Percentiles rank a stretch among this genome's conserved stretches.
Conservation (phyloP, 2,329 filamentous ascomycete species). For the Hypoxylon rubiginosum region DNA sequence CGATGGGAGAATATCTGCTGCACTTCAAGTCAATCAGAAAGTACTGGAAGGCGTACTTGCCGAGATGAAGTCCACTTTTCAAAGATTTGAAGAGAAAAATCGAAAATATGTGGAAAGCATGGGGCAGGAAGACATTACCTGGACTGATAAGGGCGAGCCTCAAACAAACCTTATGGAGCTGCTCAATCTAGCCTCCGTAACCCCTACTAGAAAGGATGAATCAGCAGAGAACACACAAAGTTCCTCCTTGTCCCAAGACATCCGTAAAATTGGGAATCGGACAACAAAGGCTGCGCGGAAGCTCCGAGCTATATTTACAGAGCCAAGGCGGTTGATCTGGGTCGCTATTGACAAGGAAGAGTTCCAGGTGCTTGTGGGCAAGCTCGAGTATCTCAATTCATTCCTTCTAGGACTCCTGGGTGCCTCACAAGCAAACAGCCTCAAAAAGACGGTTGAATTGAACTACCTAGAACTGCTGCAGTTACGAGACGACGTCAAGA, state of each 20-base stretch:
- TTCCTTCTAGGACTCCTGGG: slow-evolving; percentile 25
- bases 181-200: neutral
- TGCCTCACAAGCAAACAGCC: neutral
- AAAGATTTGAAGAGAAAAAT: neutral
- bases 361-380: slow-evolving; percentile 17
- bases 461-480: slow-evolving; percentile 23
- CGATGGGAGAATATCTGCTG: slow-evolving; percentile 6
- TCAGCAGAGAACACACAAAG: neutral
- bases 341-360: slow-evolving; percentile 21
- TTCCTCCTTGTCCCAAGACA: neutral
- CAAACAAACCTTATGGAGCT: slow-evolving; percentile 10
- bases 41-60: slow-evolving; percentile 16
- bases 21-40: slow-evolving; percentile 20
- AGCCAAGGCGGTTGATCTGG: slow-evolving; percentile 22
- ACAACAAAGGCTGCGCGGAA: slow-evolving; percentile 7
- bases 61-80: slow-evolving; percentile 16
- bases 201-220: neutral
- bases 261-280: slow-evolving; percentile 4
- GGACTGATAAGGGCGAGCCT: slow-evolving; percentile 10
- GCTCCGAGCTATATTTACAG: slow-evolving; percentile 14
- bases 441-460: slow-evolving; percentile 7
- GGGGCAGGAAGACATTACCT: slow-evolving; percentile 6
- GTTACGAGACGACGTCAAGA: slow-evolving; percentile 18
- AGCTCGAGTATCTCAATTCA: slow-evolving; percentile 23
- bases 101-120: neutral